Evolutionary conservation across 2,329 filamentous ascomycete genomes (phyloP), one percentile per base, ranked within the genome.

Genomic region (Fusarium coicis): DNA sequence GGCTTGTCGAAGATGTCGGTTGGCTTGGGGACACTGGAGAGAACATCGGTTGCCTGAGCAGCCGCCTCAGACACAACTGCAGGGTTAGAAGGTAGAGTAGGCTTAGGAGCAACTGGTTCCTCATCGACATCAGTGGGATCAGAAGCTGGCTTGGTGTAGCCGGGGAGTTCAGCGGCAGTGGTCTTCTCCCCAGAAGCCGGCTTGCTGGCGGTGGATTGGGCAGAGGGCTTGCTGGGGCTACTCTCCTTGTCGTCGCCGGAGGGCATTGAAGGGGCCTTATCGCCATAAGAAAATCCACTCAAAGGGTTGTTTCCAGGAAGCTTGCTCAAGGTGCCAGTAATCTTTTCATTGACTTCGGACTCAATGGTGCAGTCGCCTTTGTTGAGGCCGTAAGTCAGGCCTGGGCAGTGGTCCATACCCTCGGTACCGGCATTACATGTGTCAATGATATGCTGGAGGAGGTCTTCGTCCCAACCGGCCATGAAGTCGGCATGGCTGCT

Each of bases 401-500:
- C 85, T 10, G 87, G 85, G 83, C 91, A 94, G 72, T 87, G 84
- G 71, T 92, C 87, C 84, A 93, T 90, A 55, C 89, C 89, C 11
- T 78, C 72, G 64, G 87, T 87, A 54, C 89, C 87, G 50, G 87
- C 88, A 75, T 90, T 84, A 84, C 93, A 94, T 56, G 84, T 88
- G 78, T 92, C 86, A 74, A 93, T 90, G 72, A 93, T 92, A 68
- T 87, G 84, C 81, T 92, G 90, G 55, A 93, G 89, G 50, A 87
- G 85, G 34, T 84, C 80, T 69, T 88, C 85, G 74, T 94, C 89
- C 93, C 93, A 95, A 21, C 89, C 92, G 70, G 92, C 89, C 73
- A 93, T 81, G 83, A 95, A 94, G 81, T 95, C 92, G 53, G 87
- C 92, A 81, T 94, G 92, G 68, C 87, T 87, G 75, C 89, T 89